These are phyloP conservation scores for Pseudozyma thailandica DNA, from an alignment of 1,284 basidiomycete species.

Conservation along the genomic window DNA sequence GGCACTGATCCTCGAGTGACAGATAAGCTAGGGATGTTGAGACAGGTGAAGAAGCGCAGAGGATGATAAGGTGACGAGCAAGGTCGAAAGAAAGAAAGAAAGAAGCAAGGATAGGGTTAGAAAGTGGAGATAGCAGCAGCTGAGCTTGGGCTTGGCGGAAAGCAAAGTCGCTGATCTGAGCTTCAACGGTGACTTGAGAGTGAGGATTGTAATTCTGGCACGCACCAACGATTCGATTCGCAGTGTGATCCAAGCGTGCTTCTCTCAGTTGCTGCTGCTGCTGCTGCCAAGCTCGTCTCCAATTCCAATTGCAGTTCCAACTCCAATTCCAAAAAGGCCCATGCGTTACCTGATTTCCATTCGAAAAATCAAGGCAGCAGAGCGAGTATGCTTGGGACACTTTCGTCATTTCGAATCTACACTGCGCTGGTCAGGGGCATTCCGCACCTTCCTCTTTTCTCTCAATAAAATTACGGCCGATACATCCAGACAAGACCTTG, in stretches of 20 bases:
- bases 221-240: background rate
- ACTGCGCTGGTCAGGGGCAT: slow-evolving; percentile 13
- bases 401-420: background rate
- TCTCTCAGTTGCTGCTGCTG: too few relatives aligned
- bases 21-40: too few relatives aligned
- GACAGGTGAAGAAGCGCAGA: background rate
- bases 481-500: background rate
- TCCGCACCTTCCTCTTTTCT: slow-evolving; percentile 1
- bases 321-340: slow-evolving; percentile 1
- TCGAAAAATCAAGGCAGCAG: background rate
- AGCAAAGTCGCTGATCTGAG: slow-evolving; percentile 8
- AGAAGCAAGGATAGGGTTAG: background rate
- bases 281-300: slow-evolving; percentile 4
- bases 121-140: slow-evolving; percentile 5
- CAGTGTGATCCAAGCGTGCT: slow-evolving; percentile 1
- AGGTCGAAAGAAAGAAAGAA: background rate
- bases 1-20: background rate
- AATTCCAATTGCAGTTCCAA: too few relatives aligned
- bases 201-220: background rate
- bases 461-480: slow-evolving; percentile 12
- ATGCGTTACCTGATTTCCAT: background rate
- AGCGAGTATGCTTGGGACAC: background rate
- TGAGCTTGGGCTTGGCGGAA: too few relatives aligned
- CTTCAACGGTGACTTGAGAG: background rate
- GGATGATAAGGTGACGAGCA: background rate